phyloP scores from a whole-genome alignment of 208 protist species.

The Porcisia deanei region DNA sequence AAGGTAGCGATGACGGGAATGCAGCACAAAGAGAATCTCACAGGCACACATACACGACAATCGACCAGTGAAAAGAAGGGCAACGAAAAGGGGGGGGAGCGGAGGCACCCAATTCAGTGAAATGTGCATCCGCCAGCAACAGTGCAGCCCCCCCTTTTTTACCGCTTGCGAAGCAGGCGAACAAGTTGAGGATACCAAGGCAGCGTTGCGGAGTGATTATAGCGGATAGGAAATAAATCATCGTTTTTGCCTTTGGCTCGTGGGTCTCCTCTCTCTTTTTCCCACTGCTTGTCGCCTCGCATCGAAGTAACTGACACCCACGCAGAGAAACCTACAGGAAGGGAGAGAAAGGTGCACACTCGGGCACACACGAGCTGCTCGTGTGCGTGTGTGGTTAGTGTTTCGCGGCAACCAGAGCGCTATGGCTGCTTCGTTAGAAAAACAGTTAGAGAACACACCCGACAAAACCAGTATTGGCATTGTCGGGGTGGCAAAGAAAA shows the following conservation, averaged over 20 bases:
- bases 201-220: not conserved
- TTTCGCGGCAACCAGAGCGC: not conserved
- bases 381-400: not conserved
- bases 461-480: not conserved
- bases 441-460: not conserved
- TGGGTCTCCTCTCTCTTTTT: not conserved
- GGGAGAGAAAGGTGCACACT: not conserved
- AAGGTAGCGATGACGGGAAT: not conserved
- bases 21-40: not conserved
- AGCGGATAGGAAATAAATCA: not conserved
- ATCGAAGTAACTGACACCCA: not conserved
- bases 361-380: not conserved
- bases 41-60: not conserved
- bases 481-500: not conserved
- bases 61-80: conserved; percentile 1
- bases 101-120: not conserved
- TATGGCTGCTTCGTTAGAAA: conserved; percentile 1
- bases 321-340: not conserved
- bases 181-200: not conserved
- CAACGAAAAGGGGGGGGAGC: conserved; percentile 8
- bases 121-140: not conserved
- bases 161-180: not conserved
- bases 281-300: not conserved
- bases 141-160: no score
- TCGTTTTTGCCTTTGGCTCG: no score